Conservation (phyloP, 2,329 filamentous ascomycete genomes). For the Colletotrichum tofieldiae region DNA sequence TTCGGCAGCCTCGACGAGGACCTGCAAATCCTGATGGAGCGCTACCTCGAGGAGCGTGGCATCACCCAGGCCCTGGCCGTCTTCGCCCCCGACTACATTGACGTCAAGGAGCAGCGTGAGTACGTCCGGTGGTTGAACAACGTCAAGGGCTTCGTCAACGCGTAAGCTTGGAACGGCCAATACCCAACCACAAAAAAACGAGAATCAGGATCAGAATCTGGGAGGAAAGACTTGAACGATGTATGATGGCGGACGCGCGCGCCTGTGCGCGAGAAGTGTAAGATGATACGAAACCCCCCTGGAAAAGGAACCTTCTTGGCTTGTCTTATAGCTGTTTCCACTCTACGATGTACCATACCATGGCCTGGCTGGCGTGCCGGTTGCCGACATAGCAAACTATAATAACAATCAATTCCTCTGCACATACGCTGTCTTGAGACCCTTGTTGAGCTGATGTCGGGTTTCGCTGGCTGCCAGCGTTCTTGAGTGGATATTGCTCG, state of each 20-base stretch:
- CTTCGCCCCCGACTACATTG: constrained; percentile 96
- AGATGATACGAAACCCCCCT: constrained; percentile 34
- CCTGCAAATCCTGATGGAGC: constrained; percentile 91
- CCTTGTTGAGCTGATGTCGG: too few relatives aligned
- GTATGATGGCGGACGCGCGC: constrained; percentile 36
- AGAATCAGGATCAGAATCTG: constrained; percentile 7
- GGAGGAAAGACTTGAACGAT: constrained; percentile 33
- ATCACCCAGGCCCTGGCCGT: constrained; percentile 88
- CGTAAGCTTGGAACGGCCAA: constrained; percentile 59
- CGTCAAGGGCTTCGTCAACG: constrained; percentile 88
- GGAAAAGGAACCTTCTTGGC: constrained; percentile 37
- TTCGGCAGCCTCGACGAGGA: constrained; percentile 97
- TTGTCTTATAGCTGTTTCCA: constrained; percentile 43
- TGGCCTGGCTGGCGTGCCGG: constrained; percentile 33
- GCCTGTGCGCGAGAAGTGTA: constrained; percentile 27
- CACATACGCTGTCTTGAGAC: neutral
- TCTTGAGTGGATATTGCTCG: neutral
- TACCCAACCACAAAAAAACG: neutral
- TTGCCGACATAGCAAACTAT: constrained; percentile 33
- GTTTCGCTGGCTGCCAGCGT: neutral
- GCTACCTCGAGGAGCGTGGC: constrained; percentile 94
- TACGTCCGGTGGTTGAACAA: constrained; percentile 92
- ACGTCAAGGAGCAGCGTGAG: constrained; percentile 98
- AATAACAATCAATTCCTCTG: constrained; percentile 32
- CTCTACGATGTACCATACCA: constrained; percentile 45